Base-by-base conservation (phyloP, 208 protist genomes). In the Lotmaria passim region DNA sequence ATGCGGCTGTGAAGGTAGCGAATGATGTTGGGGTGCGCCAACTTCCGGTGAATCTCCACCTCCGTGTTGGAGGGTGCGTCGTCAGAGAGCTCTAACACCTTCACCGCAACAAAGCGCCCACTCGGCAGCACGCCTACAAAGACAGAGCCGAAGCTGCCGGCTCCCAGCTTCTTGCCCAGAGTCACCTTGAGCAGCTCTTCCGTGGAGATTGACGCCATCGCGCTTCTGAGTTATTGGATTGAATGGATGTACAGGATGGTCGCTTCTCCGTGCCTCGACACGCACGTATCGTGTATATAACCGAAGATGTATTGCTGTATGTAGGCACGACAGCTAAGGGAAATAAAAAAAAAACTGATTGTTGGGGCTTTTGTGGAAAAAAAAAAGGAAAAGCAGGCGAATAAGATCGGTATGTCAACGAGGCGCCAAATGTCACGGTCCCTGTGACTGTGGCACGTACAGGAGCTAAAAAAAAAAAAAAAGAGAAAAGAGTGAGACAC, bases 21-120 rank as follows among this genome's bases (percentile, higher is more conserved):
- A 64, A 95, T 95, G 56, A 98, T 94, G 78, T 98, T 97, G 23
- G 92, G 86, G 70, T 98, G 94, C 17, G 85, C 85, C 74, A 98
- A 72, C 48, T 88, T 94, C 50, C 85, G 83, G 72, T 97, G 89
- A 62, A 98, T 93, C 69, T 93, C 87, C 46, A 98, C 89, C 76
- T 98, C 93, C 19, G 74, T 94, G 74, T 93, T 94, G 19, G 79
- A 81, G 33, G 88, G 86, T 4, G 89, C 83, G 67, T 94, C 87
- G 26, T 97, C 90, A 1, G 81, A 75, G 17, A 97, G 77, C 75
- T 95, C 89, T 14, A 97, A 58, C 46, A 90, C 75, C 77, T 97
- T 97, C 53, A 96, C 93, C 0, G 93, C 93, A 3, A 97, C 93
- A 62, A 96, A 97, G 24, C 79, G 78, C 10, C 93, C 93, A 52